Conservation (phyloP, 495 filamentous ascomycete genomes). For the Aspergillus sclerotiicarbonarius region DNA sequence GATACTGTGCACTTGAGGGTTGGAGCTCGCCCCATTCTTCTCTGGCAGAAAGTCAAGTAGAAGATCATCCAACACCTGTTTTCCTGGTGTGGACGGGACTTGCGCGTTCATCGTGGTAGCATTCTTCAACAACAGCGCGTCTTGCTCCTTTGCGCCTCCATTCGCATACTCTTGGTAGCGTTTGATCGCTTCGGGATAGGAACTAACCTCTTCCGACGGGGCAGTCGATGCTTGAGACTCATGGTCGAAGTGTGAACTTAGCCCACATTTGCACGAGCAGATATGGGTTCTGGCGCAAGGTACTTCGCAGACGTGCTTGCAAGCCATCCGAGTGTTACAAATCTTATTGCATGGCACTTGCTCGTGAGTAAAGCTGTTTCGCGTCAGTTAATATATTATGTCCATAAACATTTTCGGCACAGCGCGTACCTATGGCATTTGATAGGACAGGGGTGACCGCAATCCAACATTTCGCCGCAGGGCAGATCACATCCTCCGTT, state of each 20-base stretch:
- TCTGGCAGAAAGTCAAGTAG: not conserved
- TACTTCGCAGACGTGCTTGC: conserved; percentile 30
- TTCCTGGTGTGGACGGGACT: not conserved
- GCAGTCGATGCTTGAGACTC: not conserved
- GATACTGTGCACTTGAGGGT: not conserved
- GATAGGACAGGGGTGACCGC: conserved; percentile 39
- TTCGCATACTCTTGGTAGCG: conserved; percentile 25
- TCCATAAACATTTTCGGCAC: too few relatives aligned
- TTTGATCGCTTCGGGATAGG: conserved; percentile 1
- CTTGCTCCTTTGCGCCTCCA: conserved; percentile 25
- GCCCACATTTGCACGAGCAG: conserved; percentile 19
- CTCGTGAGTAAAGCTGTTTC: conserved; percentile 30
- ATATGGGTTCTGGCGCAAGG: conserved; percentile 20
- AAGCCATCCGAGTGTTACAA: conserved; percentile 28
- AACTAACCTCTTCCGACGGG: not conserved
- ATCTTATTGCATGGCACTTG: conserved; percentile 26
- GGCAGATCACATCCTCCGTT: conserved; percentile 46
- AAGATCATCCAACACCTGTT: not conserved
- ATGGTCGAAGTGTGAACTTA: not conserved
- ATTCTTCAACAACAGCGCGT: conserved; percentile 17
- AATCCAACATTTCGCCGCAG: conserved; percentile 35
- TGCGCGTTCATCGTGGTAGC: not conserved
- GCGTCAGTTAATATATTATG: not conserved
- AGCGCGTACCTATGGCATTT: conserved; percentile 43
- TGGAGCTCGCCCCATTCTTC: not conserved